phyloP scores from a whole-genome alignment of 169 alveolate species.

The Plasmodium vinckei region DNA sequence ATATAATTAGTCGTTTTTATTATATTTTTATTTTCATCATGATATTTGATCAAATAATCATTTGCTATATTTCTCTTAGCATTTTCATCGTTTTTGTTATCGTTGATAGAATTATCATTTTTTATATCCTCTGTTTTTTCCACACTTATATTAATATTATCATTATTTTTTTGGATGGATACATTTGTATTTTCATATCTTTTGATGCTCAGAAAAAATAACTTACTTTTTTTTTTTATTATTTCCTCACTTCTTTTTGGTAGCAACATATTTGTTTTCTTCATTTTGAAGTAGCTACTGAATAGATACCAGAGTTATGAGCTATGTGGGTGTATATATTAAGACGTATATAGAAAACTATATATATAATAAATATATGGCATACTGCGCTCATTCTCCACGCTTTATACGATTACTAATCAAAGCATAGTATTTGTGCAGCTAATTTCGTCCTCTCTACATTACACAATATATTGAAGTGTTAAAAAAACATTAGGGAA shows the following conservation, averaged over 20 bases:
- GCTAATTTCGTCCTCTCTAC: too few relatives aligned
- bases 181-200: constrained; percentile 22
- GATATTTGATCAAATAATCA: constrained; percentile 29
- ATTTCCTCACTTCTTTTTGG: constrained; percentile 13
- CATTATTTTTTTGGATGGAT: background rate
- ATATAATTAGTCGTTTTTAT: constrained; percentile 59
- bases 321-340: too few relatives aligned
- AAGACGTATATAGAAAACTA: too few relatives aligned
- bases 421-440: too few relatives aligned
- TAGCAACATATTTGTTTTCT: constrained; percentile 2
- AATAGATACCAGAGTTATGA: too few relatives aligned
- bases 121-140: background rate
- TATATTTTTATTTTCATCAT: constrained; percentile 48
- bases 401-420: too few relatives aligned
- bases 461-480: too few relatives aligned
- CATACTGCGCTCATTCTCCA: too few relatives aligned
- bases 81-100: background rate
- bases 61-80: constrained; percentile 4
- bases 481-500: too few relatives aligned
- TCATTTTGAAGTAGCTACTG: constrained; percentile 11
- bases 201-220: constrained; percentile 11
- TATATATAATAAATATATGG: too few relatives aligned
- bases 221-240: constrained; percentile 24
- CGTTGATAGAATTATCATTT: background rate
- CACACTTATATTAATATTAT: background rate